phyloP scores from a whole-genome alignment of 1,284 basidiomycete species.

The Ceratobasidium theobromae region DNA sequence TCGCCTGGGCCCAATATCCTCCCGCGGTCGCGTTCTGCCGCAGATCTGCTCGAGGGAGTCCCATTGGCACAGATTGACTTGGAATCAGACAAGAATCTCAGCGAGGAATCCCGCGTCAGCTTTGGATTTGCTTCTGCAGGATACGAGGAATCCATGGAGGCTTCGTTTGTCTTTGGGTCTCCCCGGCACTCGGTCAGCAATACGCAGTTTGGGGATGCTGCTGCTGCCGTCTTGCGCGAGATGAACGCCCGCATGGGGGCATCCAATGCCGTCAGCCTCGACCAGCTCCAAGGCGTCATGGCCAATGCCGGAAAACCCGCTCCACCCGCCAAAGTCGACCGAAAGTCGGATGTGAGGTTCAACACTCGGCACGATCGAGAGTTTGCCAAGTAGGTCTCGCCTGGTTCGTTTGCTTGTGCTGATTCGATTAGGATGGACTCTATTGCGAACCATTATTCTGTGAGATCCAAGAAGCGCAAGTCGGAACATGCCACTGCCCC shows the following conservation, averaged over 20 bases:
- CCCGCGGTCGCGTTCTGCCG: conserved; percentile 17
- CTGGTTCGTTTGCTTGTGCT: neutral
- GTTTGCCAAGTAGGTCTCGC: conserved; percentile 52
- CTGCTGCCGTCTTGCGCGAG: conserved; percentile 67
- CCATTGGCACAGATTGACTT: conserved; percentile 1
- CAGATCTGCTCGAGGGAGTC: conserved; percentile 13
- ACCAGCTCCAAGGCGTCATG: conserved; percentile 3
- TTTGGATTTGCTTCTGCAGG: conserved; percentile 27
- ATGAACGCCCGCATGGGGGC: conserved; percentile 68
- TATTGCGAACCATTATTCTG: conserved; percentile 62
- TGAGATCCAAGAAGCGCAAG: conserved; percentile 42
- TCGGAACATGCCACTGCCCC: conserved; percentile 26
- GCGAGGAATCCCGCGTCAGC: conserved; percentile 33
- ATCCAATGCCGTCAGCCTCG: conserved; percentile 36
- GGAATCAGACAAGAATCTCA: conserved; percentile 43
- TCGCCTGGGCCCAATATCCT: conserved; percentile 2
- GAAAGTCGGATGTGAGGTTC: conserved; percentile 45
- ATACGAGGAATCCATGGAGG: conserved; percentile 2
- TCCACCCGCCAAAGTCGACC: neutral
- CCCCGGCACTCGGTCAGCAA: conserved; percentile 62
- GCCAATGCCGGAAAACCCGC: neutral
- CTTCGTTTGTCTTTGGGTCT: conserved; percentile 71
- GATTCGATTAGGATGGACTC: conserved; percentile 59
- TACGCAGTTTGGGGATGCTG: conserved; percentile 59
- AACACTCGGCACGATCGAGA: conserved; percentile 60